Percentiles rank a stretch among this genome's conserved stretches.
Conservation (phyloP, 164 flowering plant genomes). For the Brasenia schreberi region DNA sequence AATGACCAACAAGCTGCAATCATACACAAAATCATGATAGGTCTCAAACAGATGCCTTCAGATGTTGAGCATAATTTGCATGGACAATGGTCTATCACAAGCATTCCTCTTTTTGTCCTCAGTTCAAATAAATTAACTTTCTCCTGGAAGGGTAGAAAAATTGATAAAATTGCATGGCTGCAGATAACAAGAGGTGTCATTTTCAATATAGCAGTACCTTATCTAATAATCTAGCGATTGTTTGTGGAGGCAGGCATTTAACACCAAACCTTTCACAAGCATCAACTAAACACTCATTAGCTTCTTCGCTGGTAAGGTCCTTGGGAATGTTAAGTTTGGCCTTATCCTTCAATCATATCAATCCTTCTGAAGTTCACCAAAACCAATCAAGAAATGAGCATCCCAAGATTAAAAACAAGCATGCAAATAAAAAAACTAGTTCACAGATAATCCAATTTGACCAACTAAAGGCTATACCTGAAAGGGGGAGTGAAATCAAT, state of each 20-base stretch:
- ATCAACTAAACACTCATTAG: conserved; percentile 59
- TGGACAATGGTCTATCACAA: too few species aligned
- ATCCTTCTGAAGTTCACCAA: conserved; percentile 42
- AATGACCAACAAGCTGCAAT: conserved; percentile 93
- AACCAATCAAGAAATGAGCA: background rate
- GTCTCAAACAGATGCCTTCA: too few species aligned
- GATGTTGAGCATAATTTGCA: too few species aligned
- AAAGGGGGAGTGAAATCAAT: conserved; percentile 98
- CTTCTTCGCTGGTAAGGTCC: conserved; percentile 65
- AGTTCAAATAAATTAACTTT: too few species aligned
- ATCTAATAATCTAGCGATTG: conserved; percentile 81
- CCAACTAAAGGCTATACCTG: conserved; percentile 24
- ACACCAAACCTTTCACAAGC: conserved; percentile 66
- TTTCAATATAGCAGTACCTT: conserved; percentile 30
- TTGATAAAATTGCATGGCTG: too few species aligned
- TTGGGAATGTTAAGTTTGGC: conserved; percentile 73
- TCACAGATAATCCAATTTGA: background rate
- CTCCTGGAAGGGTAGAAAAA: too few species aligned
- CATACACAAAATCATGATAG: background rate
- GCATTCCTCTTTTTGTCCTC: too few species aligned
- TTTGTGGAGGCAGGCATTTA: conserved; percentile 91
- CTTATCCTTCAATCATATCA: conserved; percentile 76
- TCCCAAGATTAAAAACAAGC: background rate
- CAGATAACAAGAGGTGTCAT: too few species aligned
- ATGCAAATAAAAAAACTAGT: background rate